Percentiles rank a stretch among this genome's conserved stretches.
Evolutionary conservation across 148 eudicot genomes (phyloP).

Genomic region (Vaccinium myrtillus): DNA sequence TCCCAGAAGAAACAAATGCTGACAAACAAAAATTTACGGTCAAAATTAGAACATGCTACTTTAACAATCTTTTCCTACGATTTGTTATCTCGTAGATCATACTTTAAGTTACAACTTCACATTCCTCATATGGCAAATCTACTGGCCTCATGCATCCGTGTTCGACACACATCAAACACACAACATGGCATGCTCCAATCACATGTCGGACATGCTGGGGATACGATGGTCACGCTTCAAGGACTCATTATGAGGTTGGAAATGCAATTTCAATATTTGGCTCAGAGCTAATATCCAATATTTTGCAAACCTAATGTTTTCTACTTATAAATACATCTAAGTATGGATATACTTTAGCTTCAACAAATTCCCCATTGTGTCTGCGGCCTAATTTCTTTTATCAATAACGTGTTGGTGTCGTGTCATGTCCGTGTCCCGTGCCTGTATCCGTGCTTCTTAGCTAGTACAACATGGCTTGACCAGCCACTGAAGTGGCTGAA

Average conservation of each 20-base stretch:
- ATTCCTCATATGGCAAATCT: neutral
- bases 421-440: neutral
- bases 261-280: neutral
- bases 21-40: slow-evolving; percentile 1
- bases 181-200: neutral
- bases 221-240: neutral
- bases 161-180: neutral
- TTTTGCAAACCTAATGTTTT: neutral
- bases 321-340: neutral
- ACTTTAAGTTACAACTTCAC: neutral
- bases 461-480: neutral
- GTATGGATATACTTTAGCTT: neutral
- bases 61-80: neutral
- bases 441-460: neutral
- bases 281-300: neutral
- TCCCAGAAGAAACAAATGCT: slow-evolving; percentile 61
- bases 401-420: neutral
- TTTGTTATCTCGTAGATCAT: neutral
- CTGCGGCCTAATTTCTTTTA: neutral
- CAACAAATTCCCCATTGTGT: neutral
- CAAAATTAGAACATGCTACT: neutral
- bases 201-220: neutral
- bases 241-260: neutral
- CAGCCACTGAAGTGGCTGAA: neutral
- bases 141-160: neutral